A percentile compares a stretch with the other conserved stretches of the same genome.
phyloP scores from a whole-genome alignment of 2,329 filamentous ascomycete species.

The Arthrobotrys entomopaga region DNA sequence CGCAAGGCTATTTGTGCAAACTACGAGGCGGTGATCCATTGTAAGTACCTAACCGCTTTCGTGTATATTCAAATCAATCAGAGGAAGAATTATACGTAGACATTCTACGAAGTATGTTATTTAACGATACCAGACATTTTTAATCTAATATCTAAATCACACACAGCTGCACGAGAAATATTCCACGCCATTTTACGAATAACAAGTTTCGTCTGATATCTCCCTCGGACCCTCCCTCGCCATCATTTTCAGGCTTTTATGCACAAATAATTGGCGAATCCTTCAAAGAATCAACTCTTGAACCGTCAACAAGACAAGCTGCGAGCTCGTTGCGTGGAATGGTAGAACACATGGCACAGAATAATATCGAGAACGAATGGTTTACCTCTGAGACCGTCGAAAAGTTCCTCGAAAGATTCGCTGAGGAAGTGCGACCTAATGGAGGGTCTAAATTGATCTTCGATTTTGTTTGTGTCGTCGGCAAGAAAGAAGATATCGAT shows the following conservation, averaged over 20 bases:
- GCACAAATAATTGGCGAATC: background rate
- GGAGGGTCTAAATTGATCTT: background rate
- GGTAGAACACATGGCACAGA: constrained; percentile 18
- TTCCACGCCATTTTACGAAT: constrained; percentile 6
- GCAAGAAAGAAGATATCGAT: background rate
- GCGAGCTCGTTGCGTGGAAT: constrained; percentile 11
- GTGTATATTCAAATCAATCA: background rate
- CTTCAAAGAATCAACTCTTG: background rate
- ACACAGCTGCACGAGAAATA: background rate
- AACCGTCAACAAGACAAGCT: background rate
- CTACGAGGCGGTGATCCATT: constrained; percentile 24
- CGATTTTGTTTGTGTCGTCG: background rate
- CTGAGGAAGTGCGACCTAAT: background rate
- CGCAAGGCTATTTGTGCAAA: constrained; percentile 20
- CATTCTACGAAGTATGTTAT: too few species aligned
- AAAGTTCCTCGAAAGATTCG: constrained; percentile 9
- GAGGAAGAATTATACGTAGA: background rate
- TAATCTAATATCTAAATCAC: constrained; percentile 3
- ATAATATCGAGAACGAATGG: constrained; percentile 17
- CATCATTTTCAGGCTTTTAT: background rate
- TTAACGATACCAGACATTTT: background rate
- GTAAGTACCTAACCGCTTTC: constrained; percentile 11
- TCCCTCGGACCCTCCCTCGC: too few species aligned
- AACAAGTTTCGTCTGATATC: too few species aligned
- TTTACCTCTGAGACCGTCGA: constrained; percentile 25